Base-by-base conservation (phyloP, 2,329 filamentous ascomycete species). In the Penicillium sp. region DNA sequence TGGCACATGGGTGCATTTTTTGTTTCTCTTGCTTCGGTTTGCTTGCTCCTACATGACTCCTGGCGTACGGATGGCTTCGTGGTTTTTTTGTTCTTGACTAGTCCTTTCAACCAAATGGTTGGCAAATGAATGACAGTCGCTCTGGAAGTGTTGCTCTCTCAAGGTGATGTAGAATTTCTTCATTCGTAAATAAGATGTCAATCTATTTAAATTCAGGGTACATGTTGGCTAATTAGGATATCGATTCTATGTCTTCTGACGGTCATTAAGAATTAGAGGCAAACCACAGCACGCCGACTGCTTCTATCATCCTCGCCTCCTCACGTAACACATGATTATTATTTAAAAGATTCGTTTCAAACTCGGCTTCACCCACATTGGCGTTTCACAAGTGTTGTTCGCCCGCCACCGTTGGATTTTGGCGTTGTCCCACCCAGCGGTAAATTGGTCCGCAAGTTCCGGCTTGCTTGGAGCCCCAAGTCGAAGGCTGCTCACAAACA, bases 341-440 rank as follows among this genome's bases (percentile, higher is more conserved):
- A 22, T 47, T 27, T 21, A 72, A 31, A 64, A 70, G 10, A 68
- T 66, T 40, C 66, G 54, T 14, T 49, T 57, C 8, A 60, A 44
- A 53, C 66, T 68, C 8, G 66, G 66, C 47, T 68, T 66, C 60
- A 68, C 55, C 66, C 66, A 69, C 45, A 55, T 43, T 0, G 66
- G 59, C 21, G 50, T 49, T 43, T 57, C 49, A 39, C 67, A 70
- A 32, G 18, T 43, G 38, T 67, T 59, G 22, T 44, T 51, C 3
- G 54, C 51, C 10, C 53, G 55, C 57, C 59, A 70, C 7, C 50
- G 48, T 21, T 60, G 53, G 32, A 70, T 66, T 45, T 67, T 68
- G 18, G 60, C 56, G 24, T 63, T 51, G 38, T 70, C 65, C 67
- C 67, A 70, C 34, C 67, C 67, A 43, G 67, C 66, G 5, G 64